A percentile compares a stretch with the other conserved stretches of the same genome.
phyloP scores from a whole-genome alignment of 768 basidiomycete genomes.

The Agrocybe pediades region DNA sequence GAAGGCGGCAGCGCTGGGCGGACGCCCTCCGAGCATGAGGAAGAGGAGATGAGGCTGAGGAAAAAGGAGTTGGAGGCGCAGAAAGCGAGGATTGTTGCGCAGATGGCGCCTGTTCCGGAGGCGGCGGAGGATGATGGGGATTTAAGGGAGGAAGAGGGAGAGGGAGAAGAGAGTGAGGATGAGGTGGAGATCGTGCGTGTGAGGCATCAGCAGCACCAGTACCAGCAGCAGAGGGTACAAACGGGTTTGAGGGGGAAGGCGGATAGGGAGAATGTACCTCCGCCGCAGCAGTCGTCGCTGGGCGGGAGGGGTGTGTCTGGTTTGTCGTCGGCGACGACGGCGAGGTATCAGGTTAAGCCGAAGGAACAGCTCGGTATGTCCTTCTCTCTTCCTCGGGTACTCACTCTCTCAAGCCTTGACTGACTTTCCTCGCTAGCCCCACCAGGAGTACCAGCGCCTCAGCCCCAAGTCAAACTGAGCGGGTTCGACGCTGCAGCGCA shows the following conservation, averaged over 20 bases:
- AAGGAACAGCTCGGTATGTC: conserved; percentile 1
- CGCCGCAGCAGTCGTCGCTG: conserved; percentile 6
- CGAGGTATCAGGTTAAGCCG: not conserved
- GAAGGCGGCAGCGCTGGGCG: conserved; percentile 31
- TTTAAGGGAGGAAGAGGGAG: conserved; percentile 30
- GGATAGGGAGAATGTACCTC: conserved; percentile 35
- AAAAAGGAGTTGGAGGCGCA: conserved; percentile 86
- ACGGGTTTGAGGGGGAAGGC: conserved; percentile 17
- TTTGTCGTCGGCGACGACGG: not conserved
- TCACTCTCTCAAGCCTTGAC: not conserved
- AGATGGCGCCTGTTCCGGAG: conserved; percentile 76
- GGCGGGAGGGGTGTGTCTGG: not conserved
- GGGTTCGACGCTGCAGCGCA: conserved; percentile 70
- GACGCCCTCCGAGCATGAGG: conserved; percentile 31
- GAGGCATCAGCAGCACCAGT: conserved; percentile 21
- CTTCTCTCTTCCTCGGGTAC: not conserved
- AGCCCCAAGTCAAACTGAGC: conserved; percentile 35
- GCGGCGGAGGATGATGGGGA: conserved; percentile 37
- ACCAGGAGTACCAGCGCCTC: conserved; percentile 1
- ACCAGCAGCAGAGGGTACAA: conserved; percentile 14
- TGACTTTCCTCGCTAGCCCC: not conserved
- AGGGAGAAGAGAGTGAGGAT: no score
- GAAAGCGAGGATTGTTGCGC: conserved; percentile 91
- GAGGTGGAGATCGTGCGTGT: conserved; percentile 23
- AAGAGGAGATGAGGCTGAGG: conserved; percentile 38